Conservation (phyloP, 108 stramenopile species). For the Aurantiochytrium sp. region DNA sequence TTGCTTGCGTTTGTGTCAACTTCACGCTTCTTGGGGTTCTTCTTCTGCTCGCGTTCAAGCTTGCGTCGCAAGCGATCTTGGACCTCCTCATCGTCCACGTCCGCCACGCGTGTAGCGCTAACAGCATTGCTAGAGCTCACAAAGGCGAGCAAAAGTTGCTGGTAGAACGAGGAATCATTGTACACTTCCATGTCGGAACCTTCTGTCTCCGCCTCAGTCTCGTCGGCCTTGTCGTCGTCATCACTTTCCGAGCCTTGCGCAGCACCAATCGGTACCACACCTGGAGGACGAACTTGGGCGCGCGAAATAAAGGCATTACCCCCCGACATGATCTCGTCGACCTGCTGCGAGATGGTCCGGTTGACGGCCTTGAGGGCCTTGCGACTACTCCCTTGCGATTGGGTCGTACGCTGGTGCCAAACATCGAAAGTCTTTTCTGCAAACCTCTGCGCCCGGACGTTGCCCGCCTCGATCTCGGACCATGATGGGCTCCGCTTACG, state of each 20-base stretch:
- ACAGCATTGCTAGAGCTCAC: background rate
- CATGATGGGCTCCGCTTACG: background rate
- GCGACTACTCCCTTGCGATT: background rate
- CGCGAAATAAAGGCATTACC: background rate
- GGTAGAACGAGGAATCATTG: slow-evolving; percentile 3
- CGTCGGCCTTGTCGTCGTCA: background rate
- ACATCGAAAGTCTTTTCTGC: background rate
- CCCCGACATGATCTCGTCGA: background rate
- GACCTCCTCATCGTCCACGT: background rate
- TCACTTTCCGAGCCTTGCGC: background rate
- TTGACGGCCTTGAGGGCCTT: background rate
- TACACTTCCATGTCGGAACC: background rate
- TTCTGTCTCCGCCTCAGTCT: background rate
- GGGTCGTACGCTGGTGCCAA: background rate
- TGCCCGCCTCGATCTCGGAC: background rate
- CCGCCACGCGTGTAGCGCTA: background rate
- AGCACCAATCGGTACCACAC: background rate
- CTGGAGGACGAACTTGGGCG: background rate
- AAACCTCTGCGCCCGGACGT: background rate
- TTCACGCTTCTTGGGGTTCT: background rate
- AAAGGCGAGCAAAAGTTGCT: slow-evolving; percentile 8
- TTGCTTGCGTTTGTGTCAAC: slow-evolving; percentile 9
- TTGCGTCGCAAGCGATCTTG: background rate
- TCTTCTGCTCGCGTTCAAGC: background rate
- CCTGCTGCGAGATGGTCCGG: background rate